A percentile compares a stretch with the other conserved stretches of the same genome.
Evolutionary conservation across 140 eudicot genomes (phyloP).

Genomic region (Senecio squalidus): DNA sequence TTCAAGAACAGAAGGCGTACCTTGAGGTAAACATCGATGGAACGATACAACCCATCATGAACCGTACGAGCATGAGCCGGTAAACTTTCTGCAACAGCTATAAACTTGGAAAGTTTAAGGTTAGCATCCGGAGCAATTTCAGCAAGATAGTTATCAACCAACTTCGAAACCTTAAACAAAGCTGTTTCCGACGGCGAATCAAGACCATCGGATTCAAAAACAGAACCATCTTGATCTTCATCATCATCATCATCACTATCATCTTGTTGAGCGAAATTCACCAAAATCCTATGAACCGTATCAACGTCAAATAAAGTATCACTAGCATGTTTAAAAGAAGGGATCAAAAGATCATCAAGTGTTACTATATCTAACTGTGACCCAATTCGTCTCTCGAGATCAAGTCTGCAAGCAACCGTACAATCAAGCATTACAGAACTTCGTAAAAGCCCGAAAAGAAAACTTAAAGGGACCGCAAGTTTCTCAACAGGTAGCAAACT

Average conservation of each 20-base stretch:
- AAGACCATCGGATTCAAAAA: slow-evolving; percentile 67
- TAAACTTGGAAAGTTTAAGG: slow-evolving; percentile 73
- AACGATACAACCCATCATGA: slow-evolving; percentile 86
- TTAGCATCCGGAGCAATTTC: slow-evolving; percentile 95
- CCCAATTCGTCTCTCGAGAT: slow-evolving; percentile 90
- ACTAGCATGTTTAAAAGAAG: slow-evolving; percentile 71
- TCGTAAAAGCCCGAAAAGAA: slow-evolving; percentile 73
- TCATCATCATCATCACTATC: slow-evolving; percentile 82
- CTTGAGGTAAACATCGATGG: slow-evolving; percentile 92
- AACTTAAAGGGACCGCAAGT: slow-evolving; percentile 63
- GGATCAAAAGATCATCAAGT: slow-evolving; percentile 88
- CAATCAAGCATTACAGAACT: slow-evolving; percentile 87
- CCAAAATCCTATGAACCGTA: slow-evolving; percentile 87
- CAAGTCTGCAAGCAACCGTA: slow-evolving; percentile 63
- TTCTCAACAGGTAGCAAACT: slow-evolving; percentile 81
- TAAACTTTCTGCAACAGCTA: slow-evolving; percentile 74
- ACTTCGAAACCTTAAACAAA: slow-evolving; percentile 68
- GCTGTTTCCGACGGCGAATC: slow-evolving; percentile 90
- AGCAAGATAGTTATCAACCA: slow-evolving; percentile 81
- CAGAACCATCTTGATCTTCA: slow-evolving; percentile 66
- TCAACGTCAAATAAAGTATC: slow-evolving; percentile 92
- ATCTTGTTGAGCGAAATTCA: slow-evolving; percentile 79
- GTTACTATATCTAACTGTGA: slow-evolving; percentile 87
- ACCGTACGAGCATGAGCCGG: slow-evolving; percentile 83
- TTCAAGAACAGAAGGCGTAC: slow-evolving; percentile 28